These are phyloP conservation scores for Vitis amurensis DNA, from an alignment of 164 flowering plant species.

Conservation along the genomic window DNA sequence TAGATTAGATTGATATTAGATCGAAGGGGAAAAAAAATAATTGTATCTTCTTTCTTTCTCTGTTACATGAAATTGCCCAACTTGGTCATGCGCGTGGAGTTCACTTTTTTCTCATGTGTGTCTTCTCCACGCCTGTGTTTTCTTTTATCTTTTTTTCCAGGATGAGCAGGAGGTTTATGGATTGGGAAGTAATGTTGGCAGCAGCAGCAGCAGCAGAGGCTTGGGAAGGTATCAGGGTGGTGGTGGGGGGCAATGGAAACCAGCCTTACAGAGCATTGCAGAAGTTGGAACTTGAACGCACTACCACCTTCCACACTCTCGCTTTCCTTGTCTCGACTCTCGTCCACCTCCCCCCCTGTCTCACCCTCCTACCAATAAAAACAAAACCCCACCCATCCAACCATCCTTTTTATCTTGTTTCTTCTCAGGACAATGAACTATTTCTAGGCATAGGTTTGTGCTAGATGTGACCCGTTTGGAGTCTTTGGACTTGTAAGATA, in stretches of 20 bases:
- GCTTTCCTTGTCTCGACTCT: background rate
- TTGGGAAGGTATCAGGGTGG: constrained; percentile 32
- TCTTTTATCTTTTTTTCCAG: constrained; percentile 10
- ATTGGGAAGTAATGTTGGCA: constrained; percentile 17
- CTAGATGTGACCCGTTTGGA: background rate
- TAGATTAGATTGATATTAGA: too few species aligned
- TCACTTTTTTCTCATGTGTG: background rate
- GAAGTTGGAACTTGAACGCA: constrained; percentile 42
- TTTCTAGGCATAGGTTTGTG: background rate
- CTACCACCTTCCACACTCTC: background rate
- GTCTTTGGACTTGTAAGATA: too few species aligned
- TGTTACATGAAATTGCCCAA: too few species aligned
- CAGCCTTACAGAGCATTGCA: constrained; percentile 72
- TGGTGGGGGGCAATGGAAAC: constrained; percentile 63
- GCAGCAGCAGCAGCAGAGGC: constrained; percentile 15
- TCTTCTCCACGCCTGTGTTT: background rate
- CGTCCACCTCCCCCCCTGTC: background rate
- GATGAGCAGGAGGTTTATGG: constrained; percentile 20
- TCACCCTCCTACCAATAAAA: background rate
- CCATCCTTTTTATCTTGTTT: background rate
- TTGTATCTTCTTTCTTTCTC: too few species aligned
- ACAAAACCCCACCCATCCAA: background rate
- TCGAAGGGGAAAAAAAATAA: too few species aligned
- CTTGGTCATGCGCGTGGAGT: too few species aligned
- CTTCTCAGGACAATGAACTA: background rate